Base-by-base conservation (phyloP, 2,329 filamentous ascomycete genomes). In the Fusarium sp. region DNA sequence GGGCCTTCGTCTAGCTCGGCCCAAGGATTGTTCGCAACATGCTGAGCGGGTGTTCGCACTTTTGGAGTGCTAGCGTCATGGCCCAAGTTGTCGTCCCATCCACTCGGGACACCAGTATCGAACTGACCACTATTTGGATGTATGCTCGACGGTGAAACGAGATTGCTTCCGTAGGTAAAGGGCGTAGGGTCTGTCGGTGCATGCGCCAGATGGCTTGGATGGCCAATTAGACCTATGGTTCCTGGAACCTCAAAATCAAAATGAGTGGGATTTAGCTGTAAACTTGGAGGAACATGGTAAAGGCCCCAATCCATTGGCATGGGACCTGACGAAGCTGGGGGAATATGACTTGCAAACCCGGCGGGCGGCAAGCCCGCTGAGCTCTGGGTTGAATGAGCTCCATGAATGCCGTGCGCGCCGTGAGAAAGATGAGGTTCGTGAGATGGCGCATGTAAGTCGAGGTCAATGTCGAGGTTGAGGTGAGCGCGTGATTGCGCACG, bases 71-170 rank as follows among this genome's bases (percentile, higher is more conserved):
- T 75, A 15, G 52, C 51, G 11, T 70, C 73, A 43, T 73, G 72
- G 18, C 66, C 54, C 14, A 71, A 34, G 26, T 64, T 60, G n/a
- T 74, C 73, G 14, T 69, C 72, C 73, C 73, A 75, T 26, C 67
- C 69, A 22, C 44, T 55, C 38, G 64, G 50, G 20, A 64, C 56
- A 22, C 51, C 49, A 24, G 44, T 48, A 39, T 69, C 58, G 51
- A 74, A 75, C 15, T 72, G 65, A 31, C 52, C 54, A 46, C 56
- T 59, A 10, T 62, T 54, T 4, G 73, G 61, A 18, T 75, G 73
- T 44, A 75, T 74, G 40, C 57, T 74, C 3, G 71, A 73, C 17
- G 73, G 72, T 6, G 73, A 75, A 31, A 75, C 68, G 34, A 75
- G 43, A 17, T 58, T 62, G 31, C 60, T 57, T 46, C 69, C 71